phyloP scores from a whole-genome alignment of 305 asterid species.

The Euphrasia arctica region DNA sequence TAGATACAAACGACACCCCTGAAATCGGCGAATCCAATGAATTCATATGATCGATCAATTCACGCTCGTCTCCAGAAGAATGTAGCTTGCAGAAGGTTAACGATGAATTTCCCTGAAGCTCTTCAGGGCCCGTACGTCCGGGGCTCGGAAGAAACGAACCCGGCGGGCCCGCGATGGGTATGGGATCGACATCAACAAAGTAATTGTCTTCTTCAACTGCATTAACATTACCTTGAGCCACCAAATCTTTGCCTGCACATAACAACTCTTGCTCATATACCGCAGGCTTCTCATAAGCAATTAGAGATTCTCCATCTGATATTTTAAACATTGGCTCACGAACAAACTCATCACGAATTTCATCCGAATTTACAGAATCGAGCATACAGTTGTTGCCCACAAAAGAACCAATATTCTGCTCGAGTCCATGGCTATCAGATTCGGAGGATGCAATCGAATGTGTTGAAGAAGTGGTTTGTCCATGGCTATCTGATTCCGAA shows the following conservation, averaged over 20 bases:
- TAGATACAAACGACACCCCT: conserved; percentile 44
- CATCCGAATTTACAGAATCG: conserved; percentile 29
- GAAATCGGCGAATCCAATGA: conserved; percentile 62
- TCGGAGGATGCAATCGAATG: conserved; percentile 12
- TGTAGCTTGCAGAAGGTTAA: conserved; percentile 51
- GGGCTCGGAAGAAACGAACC: conserved; percentile 89
- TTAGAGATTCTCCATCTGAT: conserved; percentile 27
- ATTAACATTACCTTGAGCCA: conserved; percentile 32
- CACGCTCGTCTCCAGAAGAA: conserved; percentile 62
- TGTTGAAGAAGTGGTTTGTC: background rate
- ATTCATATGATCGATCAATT: conserved; percentile 39
- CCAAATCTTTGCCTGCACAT: conserved; percentile 21
- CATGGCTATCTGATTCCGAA: background rate
- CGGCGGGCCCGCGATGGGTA: conserved; percentile 83
- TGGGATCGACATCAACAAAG: conserved; percentile 61
- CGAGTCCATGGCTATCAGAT: conserved; percentile 29
- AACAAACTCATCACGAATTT: conserved; percentile 29
- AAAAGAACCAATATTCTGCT: conserved; percentile 26
- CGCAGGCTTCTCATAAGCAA: conserved; percentile 19
- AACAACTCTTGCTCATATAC: background rate
- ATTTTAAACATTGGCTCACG: conserved; percentile 16
- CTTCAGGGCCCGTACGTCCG: conserved; percentile 63
- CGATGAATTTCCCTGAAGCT: conserved; percentile 66
- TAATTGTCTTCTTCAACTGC: conserved; percentile 41
- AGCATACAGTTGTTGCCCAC: conserved; percentile 16